Evolutionary conservation across 306 rosid genomes (phyloP).

Genomic region (Sicyos baderoa): DNA sequence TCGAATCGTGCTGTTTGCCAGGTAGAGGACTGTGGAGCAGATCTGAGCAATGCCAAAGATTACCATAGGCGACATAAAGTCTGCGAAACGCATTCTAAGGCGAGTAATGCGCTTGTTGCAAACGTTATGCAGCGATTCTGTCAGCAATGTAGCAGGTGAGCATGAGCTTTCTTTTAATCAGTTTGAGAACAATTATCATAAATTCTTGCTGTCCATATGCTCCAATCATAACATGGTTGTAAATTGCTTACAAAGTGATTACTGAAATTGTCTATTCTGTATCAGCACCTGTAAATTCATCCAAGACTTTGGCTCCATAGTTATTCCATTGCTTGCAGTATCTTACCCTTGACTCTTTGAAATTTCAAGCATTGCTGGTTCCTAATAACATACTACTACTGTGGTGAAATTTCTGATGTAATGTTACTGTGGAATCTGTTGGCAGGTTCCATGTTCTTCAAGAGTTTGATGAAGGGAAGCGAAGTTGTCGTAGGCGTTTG

Average conservation of each 20-base stretch:
- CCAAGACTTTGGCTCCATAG: slow-evolving; percentile 13
- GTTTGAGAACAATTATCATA: neutral
- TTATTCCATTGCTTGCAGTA: slow-evolving; percentile 4
- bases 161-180: slow-evolving; percentile 31
- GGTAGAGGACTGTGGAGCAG: slow-evolving; percentile 82
- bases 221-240: neutral
- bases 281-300: slow-evolving; percentile 1
- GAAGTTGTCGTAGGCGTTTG: slow-evolving; percentile 88
- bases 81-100: slow-evolving; percentile 86
- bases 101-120: slow-evolving; percentile 65
- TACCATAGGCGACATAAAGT: slow-evolving; percentile 85
- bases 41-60: slow-evolving; percentile 75
- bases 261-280: slow-evolving; percentile 10
- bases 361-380: slow-evolving; percentile 1
- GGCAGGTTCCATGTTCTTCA: slow-evolving; percentile 84
- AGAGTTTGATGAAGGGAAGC: slow-evolving; percentile 90
- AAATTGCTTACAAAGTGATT: neutral
- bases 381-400: neutral
- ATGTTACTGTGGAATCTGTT: slow-evolving; percentile 27
- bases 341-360: slow-evolving; percentile 2
- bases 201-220: neutral
- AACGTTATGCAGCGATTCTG: slow-evolving; percentile 81
- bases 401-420: slow-evolving; percentile 22
- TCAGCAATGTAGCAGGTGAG: slow-evolving; percentile 93
- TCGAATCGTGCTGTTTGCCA: slow-evolving; percentile 70